Evolutionary conservation across 495 filamentous ascomycete species (phyloP).

Genomic region (Xylona heveae): DNA sequence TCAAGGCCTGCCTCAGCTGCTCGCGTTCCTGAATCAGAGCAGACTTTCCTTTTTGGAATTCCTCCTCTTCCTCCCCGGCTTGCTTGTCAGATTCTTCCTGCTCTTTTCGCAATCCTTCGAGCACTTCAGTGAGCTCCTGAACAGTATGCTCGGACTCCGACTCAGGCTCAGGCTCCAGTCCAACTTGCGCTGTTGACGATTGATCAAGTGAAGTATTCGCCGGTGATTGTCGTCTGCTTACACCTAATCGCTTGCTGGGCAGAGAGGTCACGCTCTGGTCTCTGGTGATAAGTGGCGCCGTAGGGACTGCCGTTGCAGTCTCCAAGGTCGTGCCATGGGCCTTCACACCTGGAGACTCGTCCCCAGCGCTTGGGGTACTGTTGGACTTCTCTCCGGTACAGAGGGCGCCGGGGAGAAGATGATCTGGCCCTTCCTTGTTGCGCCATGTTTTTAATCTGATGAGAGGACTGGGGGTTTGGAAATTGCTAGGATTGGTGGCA

Average conservation of each 20-base stretch:
- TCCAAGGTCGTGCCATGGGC: slow-evolving; percentile 3
- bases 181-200: background rate
- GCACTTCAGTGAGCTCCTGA: slow-evolving; percentile 39
- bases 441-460: slow-evolving; percentile 55
- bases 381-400: background rate
- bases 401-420: slow-evolving; percentile 5
- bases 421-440: slow-evolving; percentile 27
- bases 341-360: slow-evolving; percentile 3
- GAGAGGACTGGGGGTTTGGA: slow-evolving; percentile 69
- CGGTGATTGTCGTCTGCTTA: background rate
- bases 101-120: slow-evolving; percentile 51
- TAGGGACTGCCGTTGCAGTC: background rate
- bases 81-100: slow-evolving; percentile 33
- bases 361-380: too few relatives aligned
- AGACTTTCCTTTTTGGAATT: slow-evolving; percentile 18
- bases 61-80: slow-evolving; percentile 41
- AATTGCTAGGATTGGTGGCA: slow-evolving; percentile 71
- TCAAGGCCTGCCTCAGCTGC: slow-evolving; percentile 47
- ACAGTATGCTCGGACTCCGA: slow-evolving; percentile 20
- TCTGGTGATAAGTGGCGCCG: background rate
- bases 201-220: background rate
- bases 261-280: background rate
- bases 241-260: slow-evolving; percentile 1
- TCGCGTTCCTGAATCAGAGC: slow-evolving; percentile 34
- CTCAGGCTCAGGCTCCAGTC: background rate